Base-by-base conservation (phyloP, 1,139 yeast species). In the Saccharomyces hybrid region DNA sequence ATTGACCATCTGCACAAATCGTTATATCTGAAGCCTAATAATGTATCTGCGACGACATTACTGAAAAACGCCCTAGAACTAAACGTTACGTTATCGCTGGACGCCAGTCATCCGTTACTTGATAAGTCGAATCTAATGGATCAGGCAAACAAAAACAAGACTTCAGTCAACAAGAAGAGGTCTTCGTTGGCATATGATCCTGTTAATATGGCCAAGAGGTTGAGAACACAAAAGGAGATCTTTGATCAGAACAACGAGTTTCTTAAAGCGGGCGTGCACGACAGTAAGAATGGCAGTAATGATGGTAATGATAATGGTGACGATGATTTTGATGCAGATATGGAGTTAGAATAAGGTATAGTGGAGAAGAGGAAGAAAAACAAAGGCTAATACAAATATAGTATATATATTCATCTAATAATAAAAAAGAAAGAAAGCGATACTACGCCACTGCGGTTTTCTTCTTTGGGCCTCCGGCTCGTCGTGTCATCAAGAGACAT, bases 41-140 rank as follows among this genome's bases (percentile, higher is more conserved):
- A 93, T 66, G 86, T 95, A 0, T 85, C 91, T 26, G 95, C 97
- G 0, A 76, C 82, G 4, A 98, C 93, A 65, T 71, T 93, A 52
- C 75, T 93, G 56, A 82, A 81, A 59, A 79, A 95, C 59, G 97
- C 98, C 0, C 73, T 91, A 51, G 95, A 86, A 55, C 79, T 82
- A 51, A 87, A 86, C 65, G 72, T 78, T 42, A 58, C 62, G 14
- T 55, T 59, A 42, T 51, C 64, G 4, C 44, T 63, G 28, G 68
- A 65, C 53, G 56, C 61, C 2, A 62, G 61, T 29, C 72, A 69
- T 42, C 76, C 75, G 8, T 58, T 72, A 14, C 57, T 65, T 24
- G 62, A 62, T 19, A 61, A 63, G 44, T 38, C 44, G 21, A 38
- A 19, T 38, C 7, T 38, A 38, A 38, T 38, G 44, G 11, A 7